Conservation (phyloP, 805 yeast genomes). For the Suhomyces xylopsoci region DNA sequence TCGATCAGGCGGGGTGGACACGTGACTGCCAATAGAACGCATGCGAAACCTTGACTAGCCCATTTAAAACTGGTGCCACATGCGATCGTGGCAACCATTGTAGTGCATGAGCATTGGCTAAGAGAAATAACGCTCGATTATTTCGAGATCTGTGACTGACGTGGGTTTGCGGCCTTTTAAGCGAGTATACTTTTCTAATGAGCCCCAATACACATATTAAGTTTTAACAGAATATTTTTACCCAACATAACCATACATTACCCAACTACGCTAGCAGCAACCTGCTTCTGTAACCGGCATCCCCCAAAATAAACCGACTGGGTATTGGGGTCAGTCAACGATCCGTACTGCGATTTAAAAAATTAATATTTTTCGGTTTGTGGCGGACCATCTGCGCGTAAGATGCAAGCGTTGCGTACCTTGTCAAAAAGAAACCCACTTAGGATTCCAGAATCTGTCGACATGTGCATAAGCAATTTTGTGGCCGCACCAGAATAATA, state of each 20-base stretch:
- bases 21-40: background rate
- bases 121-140: background rate
- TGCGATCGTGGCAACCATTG: background rate
- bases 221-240: background rate
- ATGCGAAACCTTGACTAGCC: background rate
- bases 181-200: too few species aligned
- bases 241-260: background rate
- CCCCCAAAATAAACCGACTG: background rate
- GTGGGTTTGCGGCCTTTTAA: background rate
- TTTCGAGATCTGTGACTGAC: background rate
- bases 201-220: background rate
- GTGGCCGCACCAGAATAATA: background rate
- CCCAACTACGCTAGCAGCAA: background rate
- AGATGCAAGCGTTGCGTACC: constrained; percentile 1
- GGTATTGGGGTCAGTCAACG: background rate
- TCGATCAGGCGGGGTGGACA: background rate
- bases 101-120: background rate
- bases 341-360: background rate
- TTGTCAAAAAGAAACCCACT: background rate
- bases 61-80: background rate
- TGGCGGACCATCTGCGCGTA: background rate
- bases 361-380: background rate
- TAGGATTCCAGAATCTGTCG: constrained; percentile 5
- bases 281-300: background rate
- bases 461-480: background rate